Base-by-base conservation (phyloP, 805 yeast species). In the Lachancea quebecensis region DNA sequence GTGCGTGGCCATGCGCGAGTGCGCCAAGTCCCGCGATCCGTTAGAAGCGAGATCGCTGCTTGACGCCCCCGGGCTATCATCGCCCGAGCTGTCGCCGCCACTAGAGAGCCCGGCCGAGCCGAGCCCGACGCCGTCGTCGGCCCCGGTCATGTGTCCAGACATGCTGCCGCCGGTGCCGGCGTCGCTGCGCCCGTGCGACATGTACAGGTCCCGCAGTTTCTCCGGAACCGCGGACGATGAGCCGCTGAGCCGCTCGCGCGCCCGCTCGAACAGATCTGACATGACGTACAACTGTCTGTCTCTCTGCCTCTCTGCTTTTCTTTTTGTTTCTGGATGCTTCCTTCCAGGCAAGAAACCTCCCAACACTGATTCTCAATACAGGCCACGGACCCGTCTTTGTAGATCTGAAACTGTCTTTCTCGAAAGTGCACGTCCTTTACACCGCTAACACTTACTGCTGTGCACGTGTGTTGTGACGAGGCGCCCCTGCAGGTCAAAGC, bases 241-340 rank as follows among this genome's bases (percentile, higher is more conserved):
- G 51, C 58, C 61, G 10, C 46, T 44, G 15, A 57, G 49, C 44
- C 51, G 57, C 18, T 53, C 55, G 45, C 52, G 55, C 15, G 58
- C 58, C 29, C 49, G 52, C 35, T 47, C 50, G 17, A 56, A 50
- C 46, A 58, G 46, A 15, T 50, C 55, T 28, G 55, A 41, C 47
- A 44, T 44, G 16, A 16, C 25, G 15, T 12, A 30, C 5, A 30
- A 8, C 14, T 11, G 14, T 30, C 14, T 4, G 33, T 10, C 11
- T 29, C 11, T 11, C 11, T 29, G 9, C 11, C 11, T 11, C 31
- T 29, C 31, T 30, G 12, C 8, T 5, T 30, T 30, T 30, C 14
- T 30, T 30, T 30, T 30, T 30, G 14, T 14, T 30, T 30, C 14
- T 4, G 12, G 14, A 9, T 30, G 12, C 14, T 30, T 30, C 33